These are phyloP conservation scores for Aulographum hederae DNA, from an alignment of 2,329 filamentous ascomycete species.

Conservation along the genomic window DNA sequence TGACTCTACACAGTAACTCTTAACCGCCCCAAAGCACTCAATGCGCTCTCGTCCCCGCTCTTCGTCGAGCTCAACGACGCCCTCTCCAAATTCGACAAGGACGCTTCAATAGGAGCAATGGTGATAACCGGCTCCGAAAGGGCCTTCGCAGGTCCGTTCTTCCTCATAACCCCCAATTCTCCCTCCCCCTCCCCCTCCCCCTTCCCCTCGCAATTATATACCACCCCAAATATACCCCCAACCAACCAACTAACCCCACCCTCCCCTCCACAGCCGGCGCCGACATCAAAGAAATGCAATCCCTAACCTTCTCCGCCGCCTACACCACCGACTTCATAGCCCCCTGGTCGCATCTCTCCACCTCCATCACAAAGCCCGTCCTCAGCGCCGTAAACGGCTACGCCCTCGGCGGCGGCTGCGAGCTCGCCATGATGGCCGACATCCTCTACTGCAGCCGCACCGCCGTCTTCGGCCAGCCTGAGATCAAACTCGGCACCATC, in stretches of 20 bases:
- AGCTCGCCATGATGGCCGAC: constrained; percentile 95
- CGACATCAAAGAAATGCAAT: constrained; percentile 98
- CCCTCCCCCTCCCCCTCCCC: background rate
- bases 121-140: constrained; percentile 76
- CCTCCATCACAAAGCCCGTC: constrained; percentile 76
- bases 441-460: constrained; percentile 74
- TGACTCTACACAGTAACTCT: constrained; percentile 50
- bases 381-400: constrained; percentile 90
- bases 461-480: constrained; percentile 89
- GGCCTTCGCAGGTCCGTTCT: constrained; percentile 51
- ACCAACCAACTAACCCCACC: constrained; percentile 3
- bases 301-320: constrained; percentile 71
- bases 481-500: constrained; percentile 87
- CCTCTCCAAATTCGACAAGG: constrained; percentile 49
- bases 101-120: constrained; percentile 54
- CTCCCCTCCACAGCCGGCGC: too few relatives aligned
- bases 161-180: background rate
- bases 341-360: constrained; percentile 75
- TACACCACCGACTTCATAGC: constrained; percentile 91
- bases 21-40: constrained; percentile 87
- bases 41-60: constrained; percentile 79
- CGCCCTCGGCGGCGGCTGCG: constrained; percentile 85
- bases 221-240: too few relatives aligned
- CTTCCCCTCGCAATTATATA: too few relatives aligned
- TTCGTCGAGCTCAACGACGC: constrained; percentile 79